Percentiles rank a stretch among this genome's conserved stretches.
phyloP scores from a whole-genome alignment of 345 rosid genomes.

The Dimocarpus longan region DNA sequence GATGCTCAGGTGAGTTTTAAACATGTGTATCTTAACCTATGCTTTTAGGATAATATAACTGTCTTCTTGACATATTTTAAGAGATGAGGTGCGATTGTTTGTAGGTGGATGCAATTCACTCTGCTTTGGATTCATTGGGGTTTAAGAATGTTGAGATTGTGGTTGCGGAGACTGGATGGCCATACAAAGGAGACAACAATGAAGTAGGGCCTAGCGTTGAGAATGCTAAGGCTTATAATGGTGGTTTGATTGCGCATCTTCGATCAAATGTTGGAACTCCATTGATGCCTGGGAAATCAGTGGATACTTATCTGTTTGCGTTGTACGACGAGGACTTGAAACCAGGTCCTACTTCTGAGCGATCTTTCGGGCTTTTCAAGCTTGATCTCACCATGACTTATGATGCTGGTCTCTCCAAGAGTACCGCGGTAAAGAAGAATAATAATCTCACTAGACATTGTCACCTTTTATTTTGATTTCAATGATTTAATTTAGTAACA shows the following conservation, averaged over 20 bases:
- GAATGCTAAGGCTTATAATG: conserved; percentile 83
- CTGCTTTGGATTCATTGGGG: conserved; percentile 68
- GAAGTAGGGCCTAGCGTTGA: conserved; percentile 79
- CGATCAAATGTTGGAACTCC: conserved; percentile 83
- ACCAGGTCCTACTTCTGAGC: conserved; percentile 73
- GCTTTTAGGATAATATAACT: background rate
- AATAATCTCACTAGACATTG: too few relatives aligned
- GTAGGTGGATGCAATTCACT: conserved; percentile 80
- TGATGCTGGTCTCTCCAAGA: conserved; percentile 70
- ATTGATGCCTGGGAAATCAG: conserved; percentile 83
- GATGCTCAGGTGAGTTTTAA: conserved; percentile 73
- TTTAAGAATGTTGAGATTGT: conserved; percentile 77
- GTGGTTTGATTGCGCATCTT: conserved; percentile 80
- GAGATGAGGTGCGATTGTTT: background rate
- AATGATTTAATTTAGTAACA: background rate
- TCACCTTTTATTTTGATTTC: background rate
- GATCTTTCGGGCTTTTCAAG: conserved; percentile 75
- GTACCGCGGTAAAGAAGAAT: conserved; percentile 34
- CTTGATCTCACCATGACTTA: conserved; percentile 74
- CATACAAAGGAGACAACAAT: conserved; percentile 76
- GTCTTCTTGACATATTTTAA: background rate
- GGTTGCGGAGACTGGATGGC: conserved; percentile 99
- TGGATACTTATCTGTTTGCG: conserved; percentile 85
- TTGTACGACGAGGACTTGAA: conserved; percentile 88
- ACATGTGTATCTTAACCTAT: background rate